These are phyloP conservation scores for Lachancea nothofagi DNA, from an alignment of 805 yeast species.

Conservation along the genomic window DNA sequence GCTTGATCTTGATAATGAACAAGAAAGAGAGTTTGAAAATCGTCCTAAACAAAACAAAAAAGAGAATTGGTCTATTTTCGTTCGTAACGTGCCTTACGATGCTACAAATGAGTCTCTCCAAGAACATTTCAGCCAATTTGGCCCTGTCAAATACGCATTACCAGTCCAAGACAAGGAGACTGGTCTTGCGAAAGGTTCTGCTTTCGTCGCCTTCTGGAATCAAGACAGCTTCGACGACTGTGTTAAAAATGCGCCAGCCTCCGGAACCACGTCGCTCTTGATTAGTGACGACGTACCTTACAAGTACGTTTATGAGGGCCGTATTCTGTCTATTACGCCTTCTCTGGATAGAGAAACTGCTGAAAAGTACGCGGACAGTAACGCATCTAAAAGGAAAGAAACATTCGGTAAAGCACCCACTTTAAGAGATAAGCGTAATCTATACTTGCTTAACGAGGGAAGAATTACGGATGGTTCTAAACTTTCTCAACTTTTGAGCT, in stretches of 20 bases:
- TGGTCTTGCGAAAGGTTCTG: slow-evolving; percentile 88
- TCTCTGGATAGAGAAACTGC: slow-evolving; percentile 89
- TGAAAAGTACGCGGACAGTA: slow-evolving; percentile 60
- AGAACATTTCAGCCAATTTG: slow-evolving; percentile 77
- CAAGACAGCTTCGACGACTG: slow-evolving; percentile 63
- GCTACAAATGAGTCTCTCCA: slow-evolving; percentile 74
- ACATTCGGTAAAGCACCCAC: slow-evolving; percentile 73
- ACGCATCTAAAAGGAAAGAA: slow-evolving; percentile 67
- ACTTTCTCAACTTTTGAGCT: slow-evolving; percentile 61
- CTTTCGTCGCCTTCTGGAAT: slow-evolving; percentile 78
- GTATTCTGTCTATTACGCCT: slow-evolving; percentile 75
- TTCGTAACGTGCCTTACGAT: slow-evolving; percentile 91
- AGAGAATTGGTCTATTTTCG: slow-evolving; percentile 71
- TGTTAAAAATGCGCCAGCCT: slow-evolving; percentile 70
- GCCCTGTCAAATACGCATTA: slow-evolving; percentile 84
- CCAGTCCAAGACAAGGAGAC: slow-evolving; percentile 86
- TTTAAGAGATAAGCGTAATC: slow-evolving; percentile 76
- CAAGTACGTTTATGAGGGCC: slow-evolving; percentile 84
- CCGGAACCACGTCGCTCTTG: slow-evolving; percentile 57
- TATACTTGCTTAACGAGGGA: slow-evolving; percentile 89
- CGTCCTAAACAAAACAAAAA: slow-evolving; percentile 49
- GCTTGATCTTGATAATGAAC: slow-evolving; percentile 31
- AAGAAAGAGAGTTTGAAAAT: slow-evolving; percentile 16
- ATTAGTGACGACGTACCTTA: slow-evolving; percentile 91
- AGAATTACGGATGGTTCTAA: slow-evolving; percentile 77